Evolutionary conservation across 2,329 filamentous ascomycete genomes (phyloP).

Genomic region (Cladosporium colombiae): DNA sequence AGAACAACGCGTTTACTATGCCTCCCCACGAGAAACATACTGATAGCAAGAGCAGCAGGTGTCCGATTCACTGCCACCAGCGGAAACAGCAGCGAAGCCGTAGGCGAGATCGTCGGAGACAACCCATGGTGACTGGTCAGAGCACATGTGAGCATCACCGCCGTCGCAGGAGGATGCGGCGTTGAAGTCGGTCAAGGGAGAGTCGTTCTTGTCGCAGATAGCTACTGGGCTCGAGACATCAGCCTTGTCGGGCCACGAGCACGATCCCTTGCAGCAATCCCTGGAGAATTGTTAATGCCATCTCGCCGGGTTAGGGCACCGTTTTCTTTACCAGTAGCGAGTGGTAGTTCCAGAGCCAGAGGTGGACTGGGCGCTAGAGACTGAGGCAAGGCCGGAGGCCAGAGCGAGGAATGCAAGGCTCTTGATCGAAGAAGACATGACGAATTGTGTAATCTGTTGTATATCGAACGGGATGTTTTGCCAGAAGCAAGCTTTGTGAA

Average conservation of each 20-base stretch:
- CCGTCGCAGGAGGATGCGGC: constrained; percentile 57
- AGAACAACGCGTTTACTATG: background rate
- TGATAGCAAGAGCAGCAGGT: constrained; percentile 70
- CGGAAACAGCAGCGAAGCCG: constrained; percentile 63
- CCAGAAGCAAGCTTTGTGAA: constrained; percentile 1
- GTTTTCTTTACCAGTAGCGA: constrained; percentile 41
- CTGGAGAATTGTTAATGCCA: constrained; percentile 40
- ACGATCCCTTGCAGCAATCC: constrained; percentile 74
- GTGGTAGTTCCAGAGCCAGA: constrained; percentile 39
- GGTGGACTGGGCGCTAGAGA: constrained; percentile 28
- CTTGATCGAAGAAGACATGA: constrained; percentile 26
- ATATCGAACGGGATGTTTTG: background rate
- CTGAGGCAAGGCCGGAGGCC: constrained; percentile 28
- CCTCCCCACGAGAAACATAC: constrained; percentile 27
- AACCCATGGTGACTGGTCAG: constrained; percentile 63
- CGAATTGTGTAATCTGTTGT: background rate
- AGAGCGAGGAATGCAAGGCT: constrained; percentile 30
- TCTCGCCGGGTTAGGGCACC: background rate
- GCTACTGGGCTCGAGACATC: constrained; percentile 53
- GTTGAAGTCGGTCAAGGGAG: constrained; percentile 53
- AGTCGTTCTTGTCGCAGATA: constrained; percentile 58
- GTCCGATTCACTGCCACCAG: constrained; percentile 56
- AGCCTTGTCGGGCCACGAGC: constrained; percentile 61
- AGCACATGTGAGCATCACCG: constrained; percentile 62
- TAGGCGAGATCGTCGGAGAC: constrained; percentile 61